phyloP scores from a whole-genome alignment of 495 filamentous ascomycete genomes.

The Daldinia concentrica region DNA sequence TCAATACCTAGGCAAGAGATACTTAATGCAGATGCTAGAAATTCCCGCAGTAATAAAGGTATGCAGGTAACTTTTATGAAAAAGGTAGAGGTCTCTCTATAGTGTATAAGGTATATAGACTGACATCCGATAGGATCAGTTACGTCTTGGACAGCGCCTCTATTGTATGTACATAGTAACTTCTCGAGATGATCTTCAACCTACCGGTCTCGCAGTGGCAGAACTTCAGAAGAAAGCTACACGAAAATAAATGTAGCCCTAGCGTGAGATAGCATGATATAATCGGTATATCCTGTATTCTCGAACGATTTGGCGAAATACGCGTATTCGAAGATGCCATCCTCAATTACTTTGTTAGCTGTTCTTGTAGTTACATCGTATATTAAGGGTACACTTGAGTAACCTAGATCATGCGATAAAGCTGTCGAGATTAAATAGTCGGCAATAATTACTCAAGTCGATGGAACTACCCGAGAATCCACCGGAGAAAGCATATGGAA shows the following conservation, averaged over 20 bases:
- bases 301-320: constrained; percentile 22
- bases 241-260: not conserved
- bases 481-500: not conserved
- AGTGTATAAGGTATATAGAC: not conserved
- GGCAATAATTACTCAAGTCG: not conserved
- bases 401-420: constrained; percentile 27
- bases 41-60: constrained; percentile 31
- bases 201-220: too few species aligned
- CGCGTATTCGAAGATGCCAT: not conserved
- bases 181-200: too few species aligned
- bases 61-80: too few species aligned
- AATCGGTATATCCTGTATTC: constrained; percentile 9
- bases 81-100: too few species aligned
- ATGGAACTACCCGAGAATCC: not conserved
- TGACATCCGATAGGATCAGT: too few species aligned
- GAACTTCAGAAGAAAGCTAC: too few species aligned
- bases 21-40: constrained; percentile 9
- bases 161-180: too few species aligned
- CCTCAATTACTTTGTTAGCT: not conserved
- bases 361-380: not conserved
- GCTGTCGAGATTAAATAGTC: not conserved
- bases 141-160: too few species aligned
- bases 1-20: not conserved
- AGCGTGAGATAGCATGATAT: constrained; percentile 20
- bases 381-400: constrained; percentile 27